Conservation (phyloP, 441 rosid genomes). For the Daphne laureola region DNA sequence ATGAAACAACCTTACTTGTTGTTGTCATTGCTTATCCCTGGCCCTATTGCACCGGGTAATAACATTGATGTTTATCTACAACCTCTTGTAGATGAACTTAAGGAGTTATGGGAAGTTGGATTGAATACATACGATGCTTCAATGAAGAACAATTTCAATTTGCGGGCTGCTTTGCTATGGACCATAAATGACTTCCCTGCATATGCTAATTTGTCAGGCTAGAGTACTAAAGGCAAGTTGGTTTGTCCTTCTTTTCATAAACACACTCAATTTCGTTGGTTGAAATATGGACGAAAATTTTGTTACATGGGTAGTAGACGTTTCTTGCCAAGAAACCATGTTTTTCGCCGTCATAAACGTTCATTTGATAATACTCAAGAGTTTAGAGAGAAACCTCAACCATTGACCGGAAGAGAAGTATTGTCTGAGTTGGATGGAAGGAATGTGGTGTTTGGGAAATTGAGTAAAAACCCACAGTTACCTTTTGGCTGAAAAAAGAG, state of each 20-base stretch:
- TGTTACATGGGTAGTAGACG: neutral
- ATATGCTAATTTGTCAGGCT: neutral
- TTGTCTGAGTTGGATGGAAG: neutral
- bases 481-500: conserved; percentile 2
- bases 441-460: neutral
- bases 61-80: no score
- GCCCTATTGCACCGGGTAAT: neutral
- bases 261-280: neutral
- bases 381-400: neutral
- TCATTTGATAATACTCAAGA: neutral
- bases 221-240: neutral
- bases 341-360: neutral
- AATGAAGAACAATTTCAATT: neutral
- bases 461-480: neutral
- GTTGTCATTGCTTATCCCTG: neutral
- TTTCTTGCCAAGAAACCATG: neutral
- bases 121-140: neutral
- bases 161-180: neutral
- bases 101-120: neutral
- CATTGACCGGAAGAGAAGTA: neutral
- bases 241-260: neutral
- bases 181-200: neutral
- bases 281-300: neutral
- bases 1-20: neutral
- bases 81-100: neutral